Percentiles rank a stretch among this genome's conserved stretches.
phyloP scores from a whole-genome alignment of 2,329 filamentous ascomycete species.

The Verticillium isaacii region DNA sequence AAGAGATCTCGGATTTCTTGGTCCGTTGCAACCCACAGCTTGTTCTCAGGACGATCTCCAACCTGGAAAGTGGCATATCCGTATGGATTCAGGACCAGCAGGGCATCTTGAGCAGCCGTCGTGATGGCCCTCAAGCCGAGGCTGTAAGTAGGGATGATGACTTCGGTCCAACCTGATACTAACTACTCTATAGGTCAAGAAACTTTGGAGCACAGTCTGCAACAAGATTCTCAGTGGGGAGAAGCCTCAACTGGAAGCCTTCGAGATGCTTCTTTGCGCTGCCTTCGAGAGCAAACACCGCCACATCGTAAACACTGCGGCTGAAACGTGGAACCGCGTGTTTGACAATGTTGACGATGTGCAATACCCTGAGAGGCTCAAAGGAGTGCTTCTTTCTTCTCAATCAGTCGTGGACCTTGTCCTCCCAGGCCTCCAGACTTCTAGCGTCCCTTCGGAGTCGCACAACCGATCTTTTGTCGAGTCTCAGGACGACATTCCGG shows the following conservation, averaged over 20 bases:
- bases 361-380: conserved; percentile 61
- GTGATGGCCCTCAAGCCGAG: conserved; percentile 32
- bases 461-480: conserved; percentile 38
- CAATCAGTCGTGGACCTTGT: conserved; percentile 45
- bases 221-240: conserved; percentile 27
- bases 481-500: conserved; percentile 40
- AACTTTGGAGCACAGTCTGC: conserved; percentile 47
- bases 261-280: conserved; percentile 52
- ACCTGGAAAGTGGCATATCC: conserved; percentile 57
- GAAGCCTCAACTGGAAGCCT: conserved; percentile 39
- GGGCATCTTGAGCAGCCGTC: conserved; percentile 34
- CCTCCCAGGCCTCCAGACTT: conserved; percentile 37
- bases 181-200: conserved; percentile 31
- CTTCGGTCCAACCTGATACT: not conserved
- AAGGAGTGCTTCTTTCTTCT: conserved; percentile 56
- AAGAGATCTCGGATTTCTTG: conserved; percentile 49
- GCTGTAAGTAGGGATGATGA: conserved; percentile 34
- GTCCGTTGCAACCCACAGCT: conserved; percentile 42
- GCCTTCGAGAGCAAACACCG: conserved; percentile 55
- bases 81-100: conserved; percentile 60
- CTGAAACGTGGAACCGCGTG: conserved; percentile 62
- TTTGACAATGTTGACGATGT: conserved; percentile 58
- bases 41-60: conserved; percentile 50
- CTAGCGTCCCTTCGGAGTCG: conserved; percentile 30
- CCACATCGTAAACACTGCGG: conserved; percentile 45